A percentile compares a stretch with the other conserved stretches of the same genome.
These are phyloP conservation scores for Theobroma grandiflorum DNA, from an alignment of 441 rosid genomes.

Conservation along the genomic window DNA sequence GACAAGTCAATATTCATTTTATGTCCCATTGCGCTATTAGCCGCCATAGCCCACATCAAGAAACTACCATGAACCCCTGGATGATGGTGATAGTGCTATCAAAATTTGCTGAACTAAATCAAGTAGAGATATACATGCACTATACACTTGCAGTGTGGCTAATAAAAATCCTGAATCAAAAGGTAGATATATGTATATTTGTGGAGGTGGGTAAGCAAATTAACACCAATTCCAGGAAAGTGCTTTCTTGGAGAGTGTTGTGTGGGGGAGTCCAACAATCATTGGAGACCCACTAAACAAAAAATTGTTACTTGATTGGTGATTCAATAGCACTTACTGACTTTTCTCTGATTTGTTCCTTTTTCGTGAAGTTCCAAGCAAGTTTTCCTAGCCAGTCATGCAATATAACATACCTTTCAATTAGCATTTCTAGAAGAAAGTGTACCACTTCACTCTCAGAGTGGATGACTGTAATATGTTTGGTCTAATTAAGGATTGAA, in stretches of 20 bases:
- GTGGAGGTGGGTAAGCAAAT: neutral
- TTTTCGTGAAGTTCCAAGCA: conserved; percentile 13
- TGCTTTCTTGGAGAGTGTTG: neutral
- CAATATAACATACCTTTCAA: neutral
- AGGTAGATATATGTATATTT: neutral
- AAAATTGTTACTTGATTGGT: neutral
- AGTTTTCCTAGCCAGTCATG: neutral
- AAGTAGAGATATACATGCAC: neutral
- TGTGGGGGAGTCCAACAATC: neutral
- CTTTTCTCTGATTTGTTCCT: neutral
- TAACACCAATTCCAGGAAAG: conserved; percentile 17
- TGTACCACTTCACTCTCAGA: neutral
- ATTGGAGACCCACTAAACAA: neutral
- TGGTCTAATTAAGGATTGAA: neutral
- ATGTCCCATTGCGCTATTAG: neutral
- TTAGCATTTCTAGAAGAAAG: neutral
- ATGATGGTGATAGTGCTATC: neutral
- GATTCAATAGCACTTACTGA: neutral
- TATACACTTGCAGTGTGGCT: neutral
- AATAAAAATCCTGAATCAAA: neutral
- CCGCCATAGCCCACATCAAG: neutral
- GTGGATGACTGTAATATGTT: neutral
- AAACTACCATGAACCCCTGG: conserved; percentile 5
- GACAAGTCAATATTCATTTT: neutral
- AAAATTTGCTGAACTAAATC: neutral